Evolutionary conservation across 164 flowering plant genomes (phyloP), one percentile per base, ranked within the genome.

Genomic region (Annona squamosa): DNA sequence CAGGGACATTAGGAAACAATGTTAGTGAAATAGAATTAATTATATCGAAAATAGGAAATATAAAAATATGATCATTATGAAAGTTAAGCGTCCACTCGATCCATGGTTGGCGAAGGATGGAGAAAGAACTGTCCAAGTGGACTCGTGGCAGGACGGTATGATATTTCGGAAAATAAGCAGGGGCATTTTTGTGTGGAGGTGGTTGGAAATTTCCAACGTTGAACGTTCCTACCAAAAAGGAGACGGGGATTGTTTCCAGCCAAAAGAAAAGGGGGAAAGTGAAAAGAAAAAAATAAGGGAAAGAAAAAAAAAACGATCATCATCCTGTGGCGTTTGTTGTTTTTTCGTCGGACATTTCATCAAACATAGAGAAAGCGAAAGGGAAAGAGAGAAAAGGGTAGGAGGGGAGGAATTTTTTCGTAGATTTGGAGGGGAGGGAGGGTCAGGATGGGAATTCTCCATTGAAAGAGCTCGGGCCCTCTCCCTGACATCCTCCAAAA

Each of bases 401-500:
- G 67, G 69, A 73, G 77, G 71, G 75, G 76, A 74, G 68, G 78
- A 77, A 64, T 76, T 12, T 2, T 13, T 4, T 41, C 45, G 68
- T 66, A 42, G 12, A 3, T 44, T 44, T 44, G 44, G 4, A 10
- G 17, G 68, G 68, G 68, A 66, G 68, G 43, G 68, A 5, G 68
- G 68, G 68, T 42, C 45, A 44, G 68, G 43, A 43, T 10, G 5
- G 68, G 48, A 44, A 66, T 7, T 66, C 46, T 77, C 67, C 63
- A 26, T 77, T 41, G 45, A 74, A 65, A 73, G 72, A 76, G 74
- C 76, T 82, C 81, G 81, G 82, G 81, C 84, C 77, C 80, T 79
- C 79, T 74, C 75, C 63, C 77, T 43, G 43, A 9, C 69, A 74
- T 71, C 73, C 72, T 71, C 68, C 72, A 74, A 16, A 43, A 52